Evolutionary conservation across 768 basidiomycete species (phyloP).

Genomic region (Psilocybe sp.): DNA sequence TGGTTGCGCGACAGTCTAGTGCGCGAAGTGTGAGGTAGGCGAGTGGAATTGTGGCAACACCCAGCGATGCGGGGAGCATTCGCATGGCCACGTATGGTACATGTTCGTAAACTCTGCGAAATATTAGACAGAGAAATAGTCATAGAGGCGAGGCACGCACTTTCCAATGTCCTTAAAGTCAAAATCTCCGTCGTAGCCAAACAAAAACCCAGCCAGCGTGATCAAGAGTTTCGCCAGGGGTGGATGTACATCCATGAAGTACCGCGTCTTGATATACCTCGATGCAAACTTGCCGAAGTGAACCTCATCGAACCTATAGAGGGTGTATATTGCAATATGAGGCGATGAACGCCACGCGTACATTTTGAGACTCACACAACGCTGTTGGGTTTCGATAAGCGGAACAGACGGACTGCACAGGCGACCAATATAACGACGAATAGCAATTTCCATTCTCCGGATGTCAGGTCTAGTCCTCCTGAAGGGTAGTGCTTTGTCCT

Average conservation of each 20-base stretch:
- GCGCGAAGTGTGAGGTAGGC: conserved; percentile 92
- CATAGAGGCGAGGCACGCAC: conserved; percentile 40
- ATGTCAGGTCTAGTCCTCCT: conserved; percentile 64
- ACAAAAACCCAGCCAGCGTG: conserved; percentile 83
- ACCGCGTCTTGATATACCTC: conserved; percentile 89
- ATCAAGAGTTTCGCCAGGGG: conserved; percentile 95
- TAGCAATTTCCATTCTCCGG: conserved; percentile 78
- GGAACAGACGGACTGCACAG: conserved; percentile 78
- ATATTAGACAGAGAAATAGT: conserved; percentile 1
- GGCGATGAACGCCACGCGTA: neutral
- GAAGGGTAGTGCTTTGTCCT: conserved; percentile 40
- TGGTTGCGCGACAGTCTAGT: conserved; percentile 88
- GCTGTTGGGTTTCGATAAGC: conserved; percentile 81
- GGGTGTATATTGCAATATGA: conserved; percentile 2
- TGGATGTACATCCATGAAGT: conserved; percentile 95
- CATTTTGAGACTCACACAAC: conserved; percentile 74
- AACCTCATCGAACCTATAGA: conserved; percentile 88
- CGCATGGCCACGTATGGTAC: conserved; percentile 98
- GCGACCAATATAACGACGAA: conserved; percentile 67
- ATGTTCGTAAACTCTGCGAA: conserved; percentile 67
- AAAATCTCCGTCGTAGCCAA: conserved; percentile 89
- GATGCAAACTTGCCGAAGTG: conserved; percentile 97
- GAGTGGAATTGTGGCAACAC: conserved; percentile 85
- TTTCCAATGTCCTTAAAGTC: conserved; percentile 98
- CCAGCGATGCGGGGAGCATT: conserved; percentile 86